Evolutionary conservation across 164 flowering plant genomes (phyloP).

Genomic region (Umbilicus rupestris): DNA sequence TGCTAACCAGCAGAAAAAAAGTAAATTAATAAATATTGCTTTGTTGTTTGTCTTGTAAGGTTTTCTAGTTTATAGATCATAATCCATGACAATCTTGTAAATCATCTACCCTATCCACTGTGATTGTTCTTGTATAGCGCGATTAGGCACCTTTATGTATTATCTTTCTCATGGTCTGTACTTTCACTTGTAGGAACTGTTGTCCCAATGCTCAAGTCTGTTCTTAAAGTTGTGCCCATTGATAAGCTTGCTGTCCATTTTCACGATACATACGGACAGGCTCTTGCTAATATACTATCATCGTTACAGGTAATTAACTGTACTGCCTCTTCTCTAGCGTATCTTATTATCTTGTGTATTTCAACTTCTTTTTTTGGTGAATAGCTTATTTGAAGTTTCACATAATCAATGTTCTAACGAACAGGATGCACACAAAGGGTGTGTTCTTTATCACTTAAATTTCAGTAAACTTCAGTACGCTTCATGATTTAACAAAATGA

Average conservation of each 20-base stretch:
- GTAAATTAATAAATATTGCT: background rate
- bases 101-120: background rate
- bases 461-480: too few relatives aligned
- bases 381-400: background rate
- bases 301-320: constrained; percentile 60
- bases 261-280: constrained; percentile 93
- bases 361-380: background rate
- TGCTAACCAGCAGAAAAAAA: background rate
- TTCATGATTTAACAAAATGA: too few relatives aligned
- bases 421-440: background rate
- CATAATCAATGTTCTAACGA: background rate
- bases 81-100: background rate
- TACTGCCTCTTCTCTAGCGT: background rate
- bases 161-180: background rate
- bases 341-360: background rate
- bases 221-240: constrained; percentile 56
- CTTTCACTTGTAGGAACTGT: constrained; percentile 46
- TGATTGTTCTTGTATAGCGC: background rate
- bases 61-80: background rate
- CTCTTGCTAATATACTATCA: constrained; percentile 77
- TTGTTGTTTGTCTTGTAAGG: background rate
- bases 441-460: too few relatives aligned
- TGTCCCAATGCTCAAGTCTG: constrained; percentile 87
- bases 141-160: background rate
- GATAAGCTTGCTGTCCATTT: constrained; percentile 94